These are phyloP conservation scores for Lactarius akahatsu DNA, from an alignment of 768 basidiomycete species.

Conservation along the genomic window DNA sequence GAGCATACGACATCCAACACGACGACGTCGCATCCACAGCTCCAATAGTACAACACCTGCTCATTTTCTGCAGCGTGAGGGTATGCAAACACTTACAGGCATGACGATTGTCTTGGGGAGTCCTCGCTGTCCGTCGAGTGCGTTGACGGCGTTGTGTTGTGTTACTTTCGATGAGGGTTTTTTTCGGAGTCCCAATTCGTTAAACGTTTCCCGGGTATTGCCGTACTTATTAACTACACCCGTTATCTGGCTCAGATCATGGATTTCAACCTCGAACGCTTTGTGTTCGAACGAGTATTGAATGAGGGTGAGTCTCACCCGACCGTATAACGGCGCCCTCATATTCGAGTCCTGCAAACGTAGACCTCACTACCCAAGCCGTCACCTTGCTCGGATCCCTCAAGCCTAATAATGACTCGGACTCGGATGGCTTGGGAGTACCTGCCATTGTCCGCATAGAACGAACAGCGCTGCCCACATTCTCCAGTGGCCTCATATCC, in stretches of 20 bases:
- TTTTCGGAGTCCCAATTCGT: no score
- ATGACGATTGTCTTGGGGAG: conserved; percentile 24
- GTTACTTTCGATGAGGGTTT: conserved; percentile 13
- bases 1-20: conserved; percentile 1
- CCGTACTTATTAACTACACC: no score
- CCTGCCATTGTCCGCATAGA: conserved; percentile 76
- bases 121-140: conserved; percentile 17
- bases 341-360: not conserved
- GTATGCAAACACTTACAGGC: conserved; percentile 22
- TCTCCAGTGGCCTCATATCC: conserved; percentile 42
- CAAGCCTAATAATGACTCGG: not conserved
- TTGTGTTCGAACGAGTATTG: conserved; percentile 23
- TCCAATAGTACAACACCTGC: not conserved
- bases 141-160: conserved; percentile 13
- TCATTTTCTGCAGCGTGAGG: not conserved
- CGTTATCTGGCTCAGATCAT: no score
- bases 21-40: conserved; percentile 14
- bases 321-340: conserved; percentile 14
- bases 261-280: conserved; percentile 23
- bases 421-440: conserved; percentile 1
- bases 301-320: conserved; percentile 31
- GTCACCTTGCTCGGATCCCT: conserved; percentile 23
- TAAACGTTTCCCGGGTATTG: no score
- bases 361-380: conserved; percentile 23
- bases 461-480: conserved; percentile 64